A percentile compares a stretch with the other conserved stretches of the same genome.
These are phyloP conservation scores for Cercophora newfieldiana DNA, from an alignment of 495 filamentous ascomycete species.

Conservation along the genomic window DNA sequence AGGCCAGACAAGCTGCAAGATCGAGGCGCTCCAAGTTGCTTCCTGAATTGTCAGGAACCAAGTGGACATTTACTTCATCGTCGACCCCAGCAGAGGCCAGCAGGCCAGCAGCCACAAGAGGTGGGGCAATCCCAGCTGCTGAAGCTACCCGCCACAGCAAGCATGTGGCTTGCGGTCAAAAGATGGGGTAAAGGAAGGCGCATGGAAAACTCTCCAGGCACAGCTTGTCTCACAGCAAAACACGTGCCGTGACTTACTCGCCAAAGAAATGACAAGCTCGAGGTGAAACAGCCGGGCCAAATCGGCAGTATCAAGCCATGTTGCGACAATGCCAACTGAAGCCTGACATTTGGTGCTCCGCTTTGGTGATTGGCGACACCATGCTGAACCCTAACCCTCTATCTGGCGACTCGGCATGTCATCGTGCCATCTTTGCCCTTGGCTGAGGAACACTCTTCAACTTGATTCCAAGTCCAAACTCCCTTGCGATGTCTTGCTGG, in stretches of 20 bases:
- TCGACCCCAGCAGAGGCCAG: background rate
- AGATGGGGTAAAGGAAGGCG: background rate
- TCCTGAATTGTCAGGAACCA: conserved; percentile 17
- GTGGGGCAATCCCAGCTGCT: background rate
- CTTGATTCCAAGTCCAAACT: too few species aligned
- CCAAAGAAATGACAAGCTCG: background rate
- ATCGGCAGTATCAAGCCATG: background rate
- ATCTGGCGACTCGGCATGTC: too few species aligned
- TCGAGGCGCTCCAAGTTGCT: conserved; percentile 17
- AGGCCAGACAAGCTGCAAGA: conserved; percentile 16
- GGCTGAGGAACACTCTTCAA: too few species aligned
- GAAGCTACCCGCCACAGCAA: background rate
- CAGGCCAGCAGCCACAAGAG: background rate
- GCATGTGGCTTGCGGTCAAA: background rate
- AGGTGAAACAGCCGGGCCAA: background rate
- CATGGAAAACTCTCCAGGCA: background rate
- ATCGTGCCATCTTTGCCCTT: too few species aligned
- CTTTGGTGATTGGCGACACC: background rate
- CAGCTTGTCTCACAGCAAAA: background rate
- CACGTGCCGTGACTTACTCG: conserved; percentile 5
- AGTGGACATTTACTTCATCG: conserved; percentile 20
- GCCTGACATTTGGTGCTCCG: background rate
- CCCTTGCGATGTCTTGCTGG: too few species aligned
- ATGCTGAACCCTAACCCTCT: too few species aligned
- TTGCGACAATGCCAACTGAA: background rate